phyloP scores from a whole-genome alignment of 1,139 yeast genomes.

The Magnusiomyces paraingens region DNA sequence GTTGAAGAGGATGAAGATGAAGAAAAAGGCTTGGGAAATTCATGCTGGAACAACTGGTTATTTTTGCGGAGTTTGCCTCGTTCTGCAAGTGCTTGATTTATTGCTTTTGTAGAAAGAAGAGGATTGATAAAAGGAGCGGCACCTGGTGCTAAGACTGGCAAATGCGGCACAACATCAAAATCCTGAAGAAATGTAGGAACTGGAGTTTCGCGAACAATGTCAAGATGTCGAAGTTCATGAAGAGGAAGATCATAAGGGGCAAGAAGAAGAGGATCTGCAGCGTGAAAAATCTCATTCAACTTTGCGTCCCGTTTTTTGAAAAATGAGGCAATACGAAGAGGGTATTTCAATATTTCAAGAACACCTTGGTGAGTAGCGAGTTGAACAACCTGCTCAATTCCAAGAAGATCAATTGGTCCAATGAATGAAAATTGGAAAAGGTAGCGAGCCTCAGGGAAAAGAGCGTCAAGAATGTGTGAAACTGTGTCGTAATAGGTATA shows the following conservation, averaged over 20 bases:
- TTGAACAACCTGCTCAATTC: conserved; percentile 10
- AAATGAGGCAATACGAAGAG: conserved; percentile 30
- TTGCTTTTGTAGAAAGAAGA: background rate
- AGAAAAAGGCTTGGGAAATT: too few relatives aligned
- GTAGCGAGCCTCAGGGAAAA: conserved; percentile 37
- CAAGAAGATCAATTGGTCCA: conserved; percentile 30
- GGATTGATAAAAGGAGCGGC: conserved; percentile 1
- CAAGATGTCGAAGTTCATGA: conserved; percentile 18
- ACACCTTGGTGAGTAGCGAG: conserved; percentile 13
- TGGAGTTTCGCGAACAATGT: conserved; percentile 19
- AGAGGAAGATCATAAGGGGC: conserved; percentile 22
- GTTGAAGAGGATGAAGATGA: too few relatives aligned
- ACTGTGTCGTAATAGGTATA: conserved; percentile 34
- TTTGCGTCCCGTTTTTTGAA: conserved; percentile 32
- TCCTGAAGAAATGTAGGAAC: conserved; percentile 22
- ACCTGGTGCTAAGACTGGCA: conserved; percentile 7
- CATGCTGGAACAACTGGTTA: too few relatives aligned
- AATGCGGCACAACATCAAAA: conserved; percentile 14
- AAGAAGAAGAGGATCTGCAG: conserved; percentile 29
- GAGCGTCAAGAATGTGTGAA: conserved; percentile 30
- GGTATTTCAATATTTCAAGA: conserved; percentile 27
- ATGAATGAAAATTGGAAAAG: conserved; percentile 35
- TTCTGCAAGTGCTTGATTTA: too few relatives aligned
- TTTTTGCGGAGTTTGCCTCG: too few relatives aligned
- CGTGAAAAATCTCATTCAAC: conserved; percentile 28